Percentiles rank a stretch among this genome's conserved stretches.
phyloP scores from a whole-genome alignment of 1,284 basidiomycete genomes.

The Rhodotorula mucilaginosa region DNA sequence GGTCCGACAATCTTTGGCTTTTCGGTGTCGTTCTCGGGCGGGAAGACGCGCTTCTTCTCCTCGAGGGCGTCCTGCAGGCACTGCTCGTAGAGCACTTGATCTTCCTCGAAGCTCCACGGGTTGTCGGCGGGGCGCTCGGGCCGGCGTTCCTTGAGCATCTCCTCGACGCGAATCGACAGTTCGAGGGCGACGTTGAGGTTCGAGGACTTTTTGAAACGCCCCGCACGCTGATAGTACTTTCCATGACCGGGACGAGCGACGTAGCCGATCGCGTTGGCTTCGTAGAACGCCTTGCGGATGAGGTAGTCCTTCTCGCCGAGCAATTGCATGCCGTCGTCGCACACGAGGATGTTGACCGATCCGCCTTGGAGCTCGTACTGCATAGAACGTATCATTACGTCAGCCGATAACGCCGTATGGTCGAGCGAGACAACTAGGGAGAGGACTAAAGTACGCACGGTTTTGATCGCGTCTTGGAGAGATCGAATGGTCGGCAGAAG shows the following conservation, averaged over 20 bases:
- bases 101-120: conserved; percentile 45
- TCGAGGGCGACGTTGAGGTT: conserved; percentile 68
- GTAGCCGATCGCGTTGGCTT: conserved; percentile 58
- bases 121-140: conserved; percentile 43
- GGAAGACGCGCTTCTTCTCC: conserved; percentile 16
- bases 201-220: conserved; percentile 48
- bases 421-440: no score
- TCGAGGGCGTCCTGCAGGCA: conserved; percentile 45
- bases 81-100: conserved; percentile 45
- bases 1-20: conserved; percentile 57
- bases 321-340: conserved; percentile 70
- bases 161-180: conserved; percentile 70
- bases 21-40: conserved; percentile 45
- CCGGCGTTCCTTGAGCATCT: conserved; percentile 59
- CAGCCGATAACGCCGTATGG: no score
- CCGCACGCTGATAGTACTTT: conserved; percentile 57
- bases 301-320: conserved; percentile 62
- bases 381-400: no score
- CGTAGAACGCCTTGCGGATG: conserved; percentile 67
- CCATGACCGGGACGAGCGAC: conserved; percentile 69
- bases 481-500: conserved; percentile 70
- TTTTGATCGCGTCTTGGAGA: conserved; percentile 80
- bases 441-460: conserved; percentile 42
- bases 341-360: conserved; percentile 69
- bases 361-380: conserved; percentile 73